Base-by-base conservation (phyloP, 2,329 filamentous ascomycete genomes). In the Penicillium palitans region DNA sequence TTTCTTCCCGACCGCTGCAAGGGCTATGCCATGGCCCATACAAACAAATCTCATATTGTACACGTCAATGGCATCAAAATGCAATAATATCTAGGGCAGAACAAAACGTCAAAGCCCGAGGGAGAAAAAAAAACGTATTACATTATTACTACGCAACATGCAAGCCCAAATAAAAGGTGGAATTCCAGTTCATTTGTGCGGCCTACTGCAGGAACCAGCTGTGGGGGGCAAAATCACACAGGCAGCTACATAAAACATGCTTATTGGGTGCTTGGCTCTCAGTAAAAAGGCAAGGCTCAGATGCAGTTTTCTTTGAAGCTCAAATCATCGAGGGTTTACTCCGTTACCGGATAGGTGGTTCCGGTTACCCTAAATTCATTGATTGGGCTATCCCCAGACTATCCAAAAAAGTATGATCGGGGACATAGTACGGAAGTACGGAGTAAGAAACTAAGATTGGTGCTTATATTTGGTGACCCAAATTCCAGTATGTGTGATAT, bases 191-290 rank as follows among this genome's bases (percentile, higher is more conserved):
- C 64, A 65, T 59, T 61, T 63, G 52, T 62, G 66, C 65, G 69
- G 70, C 62, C 70, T 74, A 72, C 72, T 74, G 72, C 72, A 74
- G 72, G 71, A 72, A 73, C 72, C 61, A 63, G 52, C 49, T 57
- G 65, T 68, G 65, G 66, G 65, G 51, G 17, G n/a, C 17, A 45
- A 44, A 21, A 46, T 19, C 51, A 27, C n/a, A 21, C 40, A 51
- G 49, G 51, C 55, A 52, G 19, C 41, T 35, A n/a, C 46, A 48
- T n/a, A 21, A 6, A 37, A 46, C 21, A 47, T 15, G 51, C 29
- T 47, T 46, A 53, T 53, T 53, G 19, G 48, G 25, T 41, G 6
- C 15, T 42, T 52, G 49, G 15, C 49, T 33, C n/a, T 25, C 25
- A 12, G 25, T 17, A 44, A 47, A 46, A 46, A 60, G 48, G 57